Conservation (phyloP, 1,284 basidiomycete species). For the Malassezia globosa region DNA sequence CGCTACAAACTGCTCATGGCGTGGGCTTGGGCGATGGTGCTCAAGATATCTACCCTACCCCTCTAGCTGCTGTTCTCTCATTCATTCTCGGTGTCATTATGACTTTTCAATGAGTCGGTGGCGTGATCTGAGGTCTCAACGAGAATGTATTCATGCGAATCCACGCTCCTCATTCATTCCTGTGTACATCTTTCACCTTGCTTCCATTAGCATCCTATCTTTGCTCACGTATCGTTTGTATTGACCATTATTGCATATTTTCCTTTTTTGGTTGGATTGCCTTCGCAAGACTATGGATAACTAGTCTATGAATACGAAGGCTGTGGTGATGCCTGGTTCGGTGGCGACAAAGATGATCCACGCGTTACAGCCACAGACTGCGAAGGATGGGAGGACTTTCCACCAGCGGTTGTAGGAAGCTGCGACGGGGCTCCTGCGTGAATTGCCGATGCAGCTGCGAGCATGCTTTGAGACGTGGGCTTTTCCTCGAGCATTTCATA, state of each 20-base stretch:
- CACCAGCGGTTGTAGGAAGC: conserved; percentile 1
- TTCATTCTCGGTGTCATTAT: too few species aligned
- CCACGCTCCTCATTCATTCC: too few species aligned
- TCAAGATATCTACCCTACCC: not conserved
- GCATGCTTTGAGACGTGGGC: conserved; percentile 31
- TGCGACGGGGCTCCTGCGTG: conserved; percentile 5
- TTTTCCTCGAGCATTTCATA: conserved; percentile 80
- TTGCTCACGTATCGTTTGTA: too few species aligned
- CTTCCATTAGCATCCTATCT: too few species aligned
- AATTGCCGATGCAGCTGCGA: not conserved
- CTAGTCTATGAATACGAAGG: conserved; percentile 1
- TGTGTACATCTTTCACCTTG: too few species aligned
- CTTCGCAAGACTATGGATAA: too few species aligned
- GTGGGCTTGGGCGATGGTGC: not conserved
- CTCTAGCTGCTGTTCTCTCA: too few species aligned
- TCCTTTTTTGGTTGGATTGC: too few species aligned
- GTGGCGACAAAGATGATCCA: not conserved
- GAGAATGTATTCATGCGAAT: too few species aligned
- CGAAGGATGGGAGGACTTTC: conserved; percentile 3
- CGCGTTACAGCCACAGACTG: not conserved
- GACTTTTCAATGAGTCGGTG: too few species aligned
- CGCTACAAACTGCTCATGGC: conserved; percentile 2
- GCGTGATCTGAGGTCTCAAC: too few species aligned
- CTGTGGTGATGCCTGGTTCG: conserved; percentile 11
- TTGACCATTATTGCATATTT: too few species aligned